These are phyloP conservation scores for Heliamphora exappendiculata DNA, from an alignment of 148 eudicot species.

Conservation along the genomic window DNA sequence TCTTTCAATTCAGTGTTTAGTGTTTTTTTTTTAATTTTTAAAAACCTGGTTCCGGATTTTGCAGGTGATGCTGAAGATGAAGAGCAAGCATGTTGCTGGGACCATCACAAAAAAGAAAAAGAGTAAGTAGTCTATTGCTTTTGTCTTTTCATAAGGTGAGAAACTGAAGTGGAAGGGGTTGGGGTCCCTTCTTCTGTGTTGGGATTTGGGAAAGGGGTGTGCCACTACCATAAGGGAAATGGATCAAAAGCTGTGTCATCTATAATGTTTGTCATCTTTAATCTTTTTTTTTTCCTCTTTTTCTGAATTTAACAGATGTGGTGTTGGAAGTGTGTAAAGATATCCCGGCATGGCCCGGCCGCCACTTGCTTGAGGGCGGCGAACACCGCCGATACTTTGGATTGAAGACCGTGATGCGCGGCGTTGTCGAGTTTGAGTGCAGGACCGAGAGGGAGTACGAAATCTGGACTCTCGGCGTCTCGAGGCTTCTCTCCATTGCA, in stretches of 20 bases:
- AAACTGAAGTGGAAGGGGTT: conserved; percentile 30
- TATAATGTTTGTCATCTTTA: too few relatives aligned
- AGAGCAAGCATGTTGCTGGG: conserved; percentile 97
- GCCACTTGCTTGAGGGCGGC: conserved; percentile 81
- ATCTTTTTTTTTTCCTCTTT: conserved; percentile 23
- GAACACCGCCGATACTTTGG: conserved; percentile 69
- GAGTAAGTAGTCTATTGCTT: conserved; percentile 52
- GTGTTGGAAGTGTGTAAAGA: conserved; percentile 80
- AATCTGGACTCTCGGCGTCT: conserved; percentile 87
- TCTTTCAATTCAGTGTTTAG: conserved; percentile 29
- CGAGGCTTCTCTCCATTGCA: conserved; percentile 54
- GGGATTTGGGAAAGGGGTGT: conserved; percentile 75
- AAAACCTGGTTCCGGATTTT: conserved; percentile 16
- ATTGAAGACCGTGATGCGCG: conserved; percentile 62
- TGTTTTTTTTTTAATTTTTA: too few relatives aligned
- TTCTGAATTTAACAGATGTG: conserved; percentile 47
- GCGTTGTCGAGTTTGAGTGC: conserved; percentile 89
- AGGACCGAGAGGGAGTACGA: conserved; percentile 72
- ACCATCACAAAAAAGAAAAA: conserved; percentile 99
- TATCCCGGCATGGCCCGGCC: conserved; percentile 94
- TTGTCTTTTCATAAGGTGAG: conserved; percentile 32
- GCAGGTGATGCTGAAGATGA: conserved; percentile 92
- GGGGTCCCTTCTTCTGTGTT: conserved; percentile 41
- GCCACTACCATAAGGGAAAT: conserved; percentile 31
- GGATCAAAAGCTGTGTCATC: conserved; percentile 32